Conservation (phyloP, 139 green algal genomes). For the Coccomyxa sp. region DNA sequence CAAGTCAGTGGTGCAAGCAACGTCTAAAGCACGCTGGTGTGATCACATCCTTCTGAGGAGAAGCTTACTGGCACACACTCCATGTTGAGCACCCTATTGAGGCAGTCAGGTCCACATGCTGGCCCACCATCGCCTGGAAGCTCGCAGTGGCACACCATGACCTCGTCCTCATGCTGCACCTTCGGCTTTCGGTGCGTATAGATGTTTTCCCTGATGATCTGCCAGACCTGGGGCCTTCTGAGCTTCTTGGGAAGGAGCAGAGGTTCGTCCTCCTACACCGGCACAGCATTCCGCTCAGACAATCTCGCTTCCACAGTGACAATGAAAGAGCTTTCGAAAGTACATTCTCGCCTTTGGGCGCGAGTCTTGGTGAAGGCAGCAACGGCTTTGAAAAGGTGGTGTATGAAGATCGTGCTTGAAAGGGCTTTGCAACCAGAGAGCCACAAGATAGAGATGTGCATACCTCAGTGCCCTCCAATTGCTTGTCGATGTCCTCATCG, state of each 20-base stretch:
- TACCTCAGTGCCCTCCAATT: conserved; percentile 24
- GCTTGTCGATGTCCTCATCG: conserved; percentile 79
- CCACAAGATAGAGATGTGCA: no score
- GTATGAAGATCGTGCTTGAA: no score
- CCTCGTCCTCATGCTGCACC: conserved; percentile 83
- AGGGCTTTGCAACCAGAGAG: no score
- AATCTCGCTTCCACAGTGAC: no score
- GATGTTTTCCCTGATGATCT: conserved; percentile 75
- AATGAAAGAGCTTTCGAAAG: no score
- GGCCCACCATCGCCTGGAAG: conserved; percentile 43
- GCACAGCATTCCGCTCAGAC: neutral
- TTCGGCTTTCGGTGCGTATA: conserved; percentile 75
- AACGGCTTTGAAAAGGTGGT: no score
- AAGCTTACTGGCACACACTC: conserved; percentile 78
- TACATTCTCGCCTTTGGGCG: no score
- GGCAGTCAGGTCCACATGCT: conserved; percentile 86
- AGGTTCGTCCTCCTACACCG: neutral
- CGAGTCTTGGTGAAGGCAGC: no score
- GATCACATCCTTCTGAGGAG: no score
- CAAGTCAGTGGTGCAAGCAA: no score
- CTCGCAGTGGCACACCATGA: conserved; percentile 93
- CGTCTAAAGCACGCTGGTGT: no score
- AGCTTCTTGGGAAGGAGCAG: neutral
- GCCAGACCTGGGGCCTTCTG: conserved; percentile 68
- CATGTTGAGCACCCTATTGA: conserved; percentile 93